Evolutionary conservation across 805 yeast genomes (phyloP), one percentile per base, ranked within the genome.

Genomic region (Saccharomyces mikatae): DNA sequence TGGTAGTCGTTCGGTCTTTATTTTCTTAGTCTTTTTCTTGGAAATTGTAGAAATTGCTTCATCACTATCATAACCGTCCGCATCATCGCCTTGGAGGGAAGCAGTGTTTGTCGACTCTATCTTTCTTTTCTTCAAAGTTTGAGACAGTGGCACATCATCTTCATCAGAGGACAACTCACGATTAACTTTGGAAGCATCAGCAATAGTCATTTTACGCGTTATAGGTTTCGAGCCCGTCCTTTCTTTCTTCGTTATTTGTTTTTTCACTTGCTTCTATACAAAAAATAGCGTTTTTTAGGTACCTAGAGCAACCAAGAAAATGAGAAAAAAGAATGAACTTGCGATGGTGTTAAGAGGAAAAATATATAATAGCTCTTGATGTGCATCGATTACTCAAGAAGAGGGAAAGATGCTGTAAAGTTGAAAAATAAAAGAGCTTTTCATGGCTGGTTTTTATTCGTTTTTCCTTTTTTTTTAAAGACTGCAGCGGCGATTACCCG

Each of bases 21-120:
- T 61, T 49, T 50, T 52, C 49, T 52, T 57, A 52, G 44, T 58
- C 48, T 36, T 50, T 48, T 44, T 54, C 31, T 55, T 62, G 41
- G 59, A 57, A 21, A 54, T 56, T 14, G 56, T 56, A 14, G 63
- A 57, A 4, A 58, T 48, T 11, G 57, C 65, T 14, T 60, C 60
- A 47, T 68, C 72, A 36, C 67, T 63, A 51, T 65, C 67, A 36
- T 60, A 59, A n/a, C 57, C 59, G 26, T 52, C 57, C 11, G 60
- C 59, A 36, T 60, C 59, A 36, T 60, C 65, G 11, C 59, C 57
- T 8, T 50, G 55, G 24, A 17, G 17, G 8, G 44, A 36, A 6
- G 44, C 2, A 68, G 55, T 8, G 62, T 17, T 41, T 41, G 53
- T 46, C 53, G 50, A 46, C 51, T 53, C 50, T 3, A n/a, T 9